Evolutionary conservation across 73 alveolate genomes (phyloP), one percentile per base, ranked within the genome.

Genomic region (Blepharisma japonicum): DNA sequence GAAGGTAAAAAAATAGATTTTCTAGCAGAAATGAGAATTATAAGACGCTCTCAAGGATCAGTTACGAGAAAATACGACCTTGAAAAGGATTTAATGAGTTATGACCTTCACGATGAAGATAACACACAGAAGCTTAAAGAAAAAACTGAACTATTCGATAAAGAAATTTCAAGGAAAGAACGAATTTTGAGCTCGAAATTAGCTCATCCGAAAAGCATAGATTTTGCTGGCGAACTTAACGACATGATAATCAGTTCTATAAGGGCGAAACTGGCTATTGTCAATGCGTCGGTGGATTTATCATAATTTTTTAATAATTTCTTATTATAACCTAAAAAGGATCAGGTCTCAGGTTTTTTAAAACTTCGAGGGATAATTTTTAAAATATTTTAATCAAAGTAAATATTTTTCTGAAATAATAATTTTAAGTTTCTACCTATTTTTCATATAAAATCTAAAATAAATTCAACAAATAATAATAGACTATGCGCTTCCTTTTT

Each of bases 191-290:
- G 21, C 66, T 51, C 66, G 21, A 51, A 18, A 8, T 25, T 39
- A 8, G 14, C 49, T 25, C 14, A 61, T 25, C 14, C 23, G 14
- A n/a, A 61, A 61, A 39, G 74, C n/a, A 61, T 61, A 14, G 47
- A 61, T 8, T 8, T 39, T 25, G 23, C 74, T 18, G 74, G 5
- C 14, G 47, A 61, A 8, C n/a, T 61, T 9, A 61, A 39, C 4
- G 47, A 61, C 23, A 61, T 61, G 74, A n/a, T 61, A n/a, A 61
- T 61, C 74, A 61, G 23, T 5, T 14, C 47, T 39, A 61, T 61
- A 8, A 61, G 5, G 23, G 74, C 47, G 18, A 61, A 61, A 4
- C 74, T 61, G 18, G 74, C 74, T 8, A 61, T 61, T 20, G 42
- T 32, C 5, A 32, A 32, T 32, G 42, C 42, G 42, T 32, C 42